Conservation (phyloP, 139 green algal species). For the Pleodorina starrii region DNA sequence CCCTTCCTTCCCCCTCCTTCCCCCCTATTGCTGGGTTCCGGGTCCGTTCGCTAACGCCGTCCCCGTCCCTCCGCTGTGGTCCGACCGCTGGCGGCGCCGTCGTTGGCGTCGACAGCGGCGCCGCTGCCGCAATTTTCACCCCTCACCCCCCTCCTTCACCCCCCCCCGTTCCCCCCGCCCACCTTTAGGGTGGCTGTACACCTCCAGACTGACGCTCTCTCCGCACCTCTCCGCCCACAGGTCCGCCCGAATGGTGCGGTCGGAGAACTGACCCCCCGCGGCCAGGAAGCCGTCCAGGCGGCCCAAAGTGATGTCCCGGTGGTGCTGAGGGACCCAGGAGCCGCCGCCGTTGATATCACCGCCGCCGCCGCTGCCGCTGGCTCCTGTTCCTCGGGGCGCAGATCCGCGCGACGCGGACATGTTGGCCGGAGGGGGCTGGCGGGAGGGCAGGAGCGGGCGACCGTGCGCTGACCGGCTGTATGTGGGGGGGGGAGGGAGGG, state of each 20-base stretch:
- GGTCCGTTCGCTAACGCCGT: no score
- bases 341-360: background rate
- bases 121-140: no score
- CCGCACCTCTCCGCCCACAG: background rate
- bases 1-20: no score
- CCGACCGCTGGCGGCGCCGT: no score
- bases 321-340: constrained; percentile 55
- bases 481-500: background rate
- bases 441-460: background rate
- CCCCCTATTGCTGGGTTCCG: no score
- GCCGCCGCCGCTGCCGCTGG: background rate
- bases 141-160: background rate
- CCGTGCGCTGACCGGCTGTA: no score
- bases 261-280: constrained; percentile 25
- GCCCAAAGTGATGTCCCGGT: constrained; percentile 58
- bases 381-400: no score
- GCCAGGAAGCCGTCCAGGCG: constrained; percentile 45
- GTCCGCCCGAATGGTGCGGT: constrained; percentile 21
- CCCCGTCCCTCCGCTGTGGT: no score
- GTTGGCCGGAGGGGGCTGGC: background rate
- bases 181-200: constrained; percentile 50
- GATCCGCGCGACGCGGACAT: no score
- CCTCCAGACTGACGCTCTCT: constrained; percentile 2
- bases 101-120: no score
- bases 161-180: background rate